Evolutionary conservation across 2,329 filamentous ascomycete genomes (phyloP).

Genomic region (Aaosphaeria arxii): DNA sequence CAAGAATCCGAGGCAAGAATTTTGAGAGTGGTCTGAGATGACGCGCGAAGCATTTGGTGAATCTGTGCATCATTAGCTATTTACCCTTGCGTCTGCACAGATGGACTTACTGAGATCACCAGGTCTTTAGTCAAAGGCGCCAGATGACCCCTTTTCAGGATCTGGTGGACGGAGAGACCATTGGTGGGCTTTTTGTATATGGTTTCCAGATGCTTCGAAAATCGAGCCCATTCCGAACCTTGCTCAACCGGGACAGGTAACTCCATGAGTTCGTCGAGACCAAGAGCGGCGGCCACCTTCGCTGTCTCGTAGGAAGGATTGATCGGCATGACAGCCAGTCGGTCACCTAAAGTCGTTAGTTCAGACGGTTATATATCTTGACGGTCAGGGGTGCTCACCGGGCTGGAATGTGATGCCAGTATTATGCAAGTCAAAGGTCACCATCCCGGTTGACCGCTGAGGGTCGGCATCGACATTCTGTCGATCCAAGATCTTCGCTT

Average conservation of each 20-base stretch:
- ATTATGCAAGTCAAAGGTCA: slow-evolving; percentile 51
- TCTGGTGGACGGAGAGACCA: slow-evolving; percentile 46
- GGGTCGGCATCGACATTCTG: slow-evolving; percentile 47
- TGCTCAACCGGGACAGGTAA: slow-evolving; percentile 37
- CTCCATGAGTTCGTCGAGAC: slow-evolving; percentile 46
- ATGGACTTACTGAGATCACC: slow-evolving; percentile 37
- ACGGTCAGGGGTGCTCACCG: too few relatives aligned
- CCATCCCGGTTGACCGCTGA: slow-evolving; percentile 45
- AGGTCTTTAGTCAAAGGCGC: slow-evolving; percentile 53
- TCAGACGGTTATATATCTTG: too few relatives aligned
- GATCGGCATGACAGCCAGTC: slow-evolving; percentile 53
- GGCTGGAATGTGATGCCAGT: slow-evolving; percentile 54
- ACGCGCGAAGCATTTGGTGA: slow-evolving; percentile 49
- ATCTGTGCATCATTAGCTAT: slow-evolving; percentile 13
- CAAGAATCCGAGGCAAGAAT: slow-evolving; percentile 51
- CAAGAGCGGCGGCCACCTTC: slow-evolving; percentile 51
- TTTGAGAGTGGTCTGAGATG: slow-evolving; percentile 49
- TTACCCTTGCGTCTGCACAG: background rate
- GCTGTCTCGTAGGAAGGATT: slow-evolving; percentile 54
- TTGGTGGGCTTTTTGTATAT: slow-evolving; percentile 22
- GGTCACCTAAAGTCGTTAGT: slow-evolving; percentile 33
- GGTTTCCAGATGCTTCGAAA: slow-evolving; percentile 46
- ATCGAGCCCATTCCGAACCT: slow-evolving; percentile 43
- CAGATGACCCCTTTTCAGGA: slow-evolving; percentile 52
- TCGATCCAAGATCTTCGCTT: slow-evolving; percentile 43